Percentiles rank a stretch among this genome's conserved stretches.
phyloP scores from a whole-genome alignment of 306 rosid species.

The Morella rubra region DNA sequence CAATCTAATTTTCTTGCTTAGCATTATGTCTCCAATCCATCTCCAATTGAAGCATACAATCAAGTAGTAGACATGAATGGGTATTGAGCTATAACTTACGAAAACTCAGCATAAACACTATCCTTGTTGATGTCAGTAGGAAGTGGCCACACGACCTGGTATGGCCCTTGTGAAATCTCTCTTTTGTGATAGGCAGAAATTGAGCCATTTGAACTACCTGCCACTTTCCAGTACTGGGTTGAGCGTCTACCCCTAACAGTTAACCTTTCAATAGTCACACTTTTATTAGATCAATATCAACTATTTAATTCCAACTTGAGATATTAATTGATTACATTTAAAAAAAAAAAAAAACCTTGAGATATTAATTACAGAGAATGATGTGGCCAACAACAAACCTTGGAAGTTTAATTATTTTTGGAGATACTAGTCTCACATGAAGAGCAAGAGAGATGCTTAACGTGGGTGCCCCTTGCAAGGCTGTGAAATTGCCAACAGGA shows the following conservation, averaged over 20 bases:
- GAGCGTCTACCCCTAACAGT: conserved; percentile 57
- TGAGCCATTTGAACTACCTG: conserved; percentile 38
- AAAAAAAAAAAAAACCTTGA: background rate
- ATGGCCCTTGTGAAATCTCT: conserved; percentile 74
- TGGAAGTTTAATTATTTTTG: conserved; percentile 25
- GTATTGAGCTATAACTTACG: conserved; percentile 43
- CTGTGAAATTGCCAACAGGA: conserved; percentile 43
- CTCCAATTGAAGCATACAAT: conserved; percentile 6
- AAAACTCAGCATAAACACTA: conserved; percentile 62
- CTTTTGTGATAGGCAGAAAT: conserved; percentile 56
- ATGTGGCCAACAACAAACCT: conserved; percentile 19
- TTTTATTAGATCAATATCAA: conserved; percentile 1
- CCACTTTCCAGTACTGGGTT: conserved; percentile 29
- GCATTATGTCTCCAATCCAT: conserved; percentile 7
- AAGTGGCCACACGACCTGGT: conserved; percentile 67
- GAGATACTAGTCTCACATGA: conserved; percentile 13
- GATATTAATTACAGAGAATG: conserved; percentile 2
- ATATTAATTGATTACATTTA: background rate
- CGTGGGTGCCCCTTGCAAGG: conserved; percentile 90
- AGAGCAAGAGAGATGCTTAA: conserved; percentile 54
- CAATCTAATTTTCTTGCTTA: background rate
- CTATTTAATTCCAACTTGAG: background rate
- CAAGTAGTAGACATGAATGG: background rate
- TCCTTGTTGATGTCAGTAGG: conserved; percentile 69
- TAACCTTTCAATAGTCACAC: conserved; percentile 44